A percentile compares a stretch with the other conserved stretches of the same genome.
Evolutionary conservation across 768 basidiomycete species (phyloP).

Genomic region (Lactarius sp.): DNA sequence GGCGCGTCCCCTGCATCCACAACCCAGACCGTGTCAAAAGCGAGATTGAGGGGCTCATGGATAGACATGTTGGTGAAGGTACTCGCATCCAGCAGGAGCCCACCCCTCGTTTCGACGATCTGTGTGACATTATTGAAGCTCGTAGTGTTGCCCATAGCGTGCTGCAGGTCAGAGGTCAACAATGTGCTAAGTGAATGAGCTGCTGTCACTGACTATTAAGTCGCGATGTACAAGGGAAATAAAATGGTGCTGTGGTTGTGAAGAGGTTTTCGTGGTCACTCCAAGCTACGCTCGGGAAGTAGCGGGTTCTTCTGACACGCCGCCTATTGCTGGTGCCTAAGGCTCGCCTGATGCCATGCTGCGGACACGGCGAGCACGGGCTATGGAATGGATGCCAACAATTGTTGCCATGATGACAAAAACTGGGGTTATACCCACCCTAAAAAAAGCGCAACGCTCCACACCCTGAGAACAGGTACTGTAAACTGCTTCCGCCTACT

Average conservation of each 20-base stretch:
- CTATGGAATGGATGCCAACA: background rate
- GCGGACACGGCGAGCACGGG: too few species aligned
- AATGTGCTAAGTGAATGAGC: background rate
- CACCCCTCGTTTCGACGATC: constrained; percentile 2
- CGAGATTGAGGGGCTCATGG: constrained; percentile 3
- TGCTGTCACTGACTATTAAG: background rate
- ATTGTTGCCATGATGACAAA: background rate
- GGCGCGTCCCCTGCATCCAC: constrained; percentile 1
- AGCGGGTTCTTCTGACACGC: background rate
- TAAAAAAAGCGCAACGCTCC: background rate
- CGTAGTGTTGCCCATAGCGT: constrained; percentile 8
- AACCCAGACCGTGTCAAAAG: constrained; percentile 14
- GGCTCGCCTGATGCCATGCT: background rate
- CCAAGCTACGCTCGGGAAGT: background rate
- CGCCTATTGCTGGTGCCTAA: background rate
- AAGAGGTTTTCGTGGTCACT: background rate
- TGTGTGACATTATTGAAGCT: constrained; percentile 13
- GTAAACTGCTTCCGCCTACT: too few species aligned
- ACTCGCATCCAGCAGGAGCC: constrained; percentile 17
- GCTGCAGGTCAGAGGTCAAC: background rate
- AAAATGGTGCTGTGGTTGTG: background rate
- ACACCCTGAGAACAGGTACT: too few species aligned
- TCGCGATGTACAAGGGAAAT: background rate
- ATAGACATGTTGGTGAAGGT: constrained; percentile 4
- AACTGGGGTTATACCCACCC: too few species aligned